phyloP scores from a whole-genome alignment of 768 basidiomycete species.

The Boletus tylopilopsis region DNA sequence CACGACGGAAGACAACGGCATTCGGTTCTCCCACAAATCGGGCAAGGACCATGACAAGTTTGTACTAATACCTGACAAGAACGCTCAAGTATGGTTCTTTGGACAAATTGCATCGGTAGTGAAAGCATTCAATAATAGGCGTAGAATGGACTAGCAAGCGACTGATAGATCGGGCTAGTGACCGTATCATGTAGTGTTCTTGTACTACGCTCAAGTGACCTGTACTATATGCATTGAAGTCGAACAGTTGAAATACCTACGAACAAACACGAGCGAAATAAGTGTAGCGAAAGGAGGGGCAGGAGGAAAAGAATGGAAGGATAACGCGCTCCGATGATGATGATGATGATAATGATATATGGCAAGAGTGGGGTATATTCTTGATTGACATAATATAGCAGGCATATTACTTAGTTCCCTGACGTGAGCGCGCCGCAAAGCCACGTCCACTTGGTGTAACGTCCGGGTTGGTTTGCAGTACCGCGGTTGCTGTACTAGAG shows the following conservation, averaged over 20 bases:
- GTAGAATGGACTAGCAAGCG: conserved; percentile 57
- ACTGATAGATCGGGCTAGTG: conserved; percentile 11
- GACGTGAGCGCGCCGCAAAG: conserved; percentile 19
- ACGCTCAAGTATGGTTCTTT: conserved; percentile 79
- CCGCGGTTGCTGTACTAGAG: conserved; percentile 51
- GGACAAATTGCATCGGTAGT: conserved; percentile 71
- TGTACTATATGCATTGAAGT: conserved; percentile 27
- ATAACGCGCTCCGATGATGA: conserved; percentile 15
- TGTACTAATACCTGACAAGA: conserved; percentile 71
- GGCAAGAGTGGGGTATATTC: conserved; percentile 27
- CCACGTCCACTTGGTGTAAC: conserved; percentile 30
- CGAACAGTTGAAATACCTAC: conserved; percentile 17
- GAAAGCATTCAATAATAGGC: conserved; percentile 67
- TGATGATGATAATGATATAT: conserved; percentile 17
- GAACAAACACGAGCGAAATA: conserved; percentile 27
- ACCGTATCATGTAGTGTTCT: conserved; percentile 22
- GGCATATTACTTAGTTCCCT: conserved; percentile 17
- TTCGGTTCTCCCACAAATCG: conserved; percentile 78
- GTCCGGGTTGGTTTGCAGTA: conserved; percentile 39
- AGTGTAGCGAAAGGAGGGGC: conserved; percentile 17
- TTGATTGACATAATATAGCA: conserved; percentile 1
- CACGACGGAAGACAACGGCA: conserved; percentile 86
- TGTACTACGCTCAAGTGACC: conserved; percentile 21
- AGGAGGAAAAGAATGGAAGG: conserved; percentile 12
- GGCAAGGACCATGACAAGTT: conserved; percentile 76